phyloP scores from a whole-genome alignment of 352 stramenopile genomes.

The Pythium phragmiticola region DNA sequence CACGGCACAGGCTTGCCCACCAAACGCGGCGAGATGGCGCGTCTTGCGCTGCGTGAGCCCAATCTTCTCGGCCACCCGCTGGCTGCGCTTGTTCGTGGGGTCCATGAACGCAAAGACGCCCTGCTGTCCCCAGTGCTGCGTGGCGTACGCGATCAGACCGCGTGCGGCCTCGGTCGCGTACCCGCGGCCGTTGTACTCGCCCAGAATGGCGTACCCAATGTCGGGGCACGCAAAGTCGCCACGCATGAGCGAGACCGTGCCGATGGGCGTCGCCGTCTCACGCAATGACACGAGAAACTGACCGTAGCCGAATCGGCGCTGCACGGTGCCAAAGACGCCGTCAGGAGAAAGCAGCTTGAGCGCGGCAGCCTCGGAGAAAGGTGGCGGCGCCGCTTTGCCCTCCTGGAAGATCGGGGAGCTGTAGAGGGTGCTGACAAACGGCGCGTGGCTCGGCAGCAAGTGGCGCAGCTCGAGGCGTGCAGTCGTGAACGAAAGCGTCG shows the following conservation, averaged over 20 bases:
- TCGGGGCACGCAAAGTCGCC: constrained; percentile 17
- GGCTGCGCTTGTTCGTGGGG: constrained; percentile 12
- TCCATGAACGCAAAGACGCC: constrained; percentile 27
- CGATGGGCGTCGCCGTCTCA: constrained; percentile 9
- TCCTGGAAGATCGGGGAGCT: constrained; percentile 22
- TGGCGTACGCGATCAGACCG: constrained; percentile 19
- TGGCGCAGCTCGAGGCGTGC: constrained; percentile 19
- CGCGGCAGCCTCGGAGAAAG: constrained; percentile 9
- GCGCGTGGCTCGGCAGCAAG: constrained; percentile 20
- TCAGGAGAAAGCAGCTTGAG: constrained; percentile 4
- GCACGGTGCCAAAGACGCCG: constrained; percentile 18
- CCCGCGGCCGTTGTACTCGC: constrained; percentile 20
- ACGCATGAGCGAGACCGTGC: constrained; percentile 25
- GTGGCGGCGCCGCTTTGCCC: not conserved
- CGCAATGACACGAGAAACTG: constrained; percentile 24
- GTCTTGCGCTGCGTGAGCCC: constrained; percentile 10
- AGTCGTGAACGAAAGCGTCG: constrained; percentile 12
- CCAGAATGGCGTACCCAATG: constrained; percentile 22
- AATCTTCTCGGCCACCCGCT: constrained; percentile 25
- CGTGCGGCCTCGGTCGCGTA: constrained; percentile 21
- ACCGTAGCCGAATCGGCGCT: constrained; percentile 24
- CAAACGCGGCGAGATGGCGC: constrained; percentile 13
- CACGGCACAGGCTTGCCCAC: constrained; percentile 9
- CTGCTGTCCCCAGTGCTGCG: constrained; percentile 11
- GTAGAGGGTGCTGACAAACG: constrained; percentile 24